Percentiles rank a stretch among this genome's conserved stretches.
These are phyloP conservation scores for Penicillium sp. DNA, from an alignment of 2,329 filamentous ascomycete species.

Conservation along the genomic window DNA sequence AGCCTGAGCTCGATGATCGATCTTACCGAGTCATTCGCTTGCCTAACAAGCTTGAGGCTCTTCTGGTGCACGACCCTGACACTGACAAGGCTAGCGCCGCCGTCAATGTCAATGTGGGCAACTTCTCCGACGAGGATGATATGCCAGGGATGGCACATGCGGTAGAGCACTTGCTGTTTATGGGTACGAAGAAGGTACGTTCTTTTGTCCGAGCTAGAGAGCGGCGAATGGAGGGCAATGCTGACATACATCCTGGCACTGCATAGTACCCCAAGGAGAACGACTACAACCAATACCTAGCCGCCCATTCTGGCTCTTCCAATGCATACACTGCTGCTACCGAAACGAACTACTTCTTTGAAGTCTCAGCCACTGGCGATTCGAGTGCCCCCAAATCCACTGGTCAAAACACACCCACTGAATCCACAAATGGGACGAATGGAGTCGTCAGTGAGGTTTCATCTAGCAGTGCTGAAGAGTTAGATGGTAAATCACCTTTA, in stretches of 20 bases:
- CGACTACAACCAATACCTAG: constrained; percentile 90
- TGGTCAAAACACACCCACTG: constrained; percentile 26
- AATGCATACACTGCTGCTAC: constrained; percentile 94
- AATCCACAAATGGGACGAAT: constrained; percentile 26
- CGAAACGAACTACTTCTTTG: constrained; percentile 97
- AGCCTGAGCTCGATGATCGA: constrained; percentile 79
- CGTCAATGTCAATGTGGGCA: constrained; percentile 92
- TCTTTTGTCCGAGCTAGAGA: neutral
- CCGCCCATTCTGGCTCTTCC: constrained; percentile 82
- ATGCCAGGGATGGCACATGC: constrained; percentile 96
- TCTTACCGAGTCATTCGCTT: constrained; percentile 84
- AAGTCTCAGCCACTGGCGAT: constrained; percentile 75
- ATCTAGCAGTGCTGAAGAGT: constrained; percentile 21
- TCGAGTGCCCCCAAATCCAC: constrained; percentile 33
- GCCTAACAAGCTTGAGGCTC: constrained; percentile 80
- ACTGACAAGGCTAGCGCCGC: constrained; percentile 97
- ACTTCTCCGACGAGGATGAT: constrained; percentile 85
- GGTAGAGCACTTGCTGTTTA: constrained; percentile 94
- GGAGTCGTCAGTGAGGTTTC: constrained; percentile 11
- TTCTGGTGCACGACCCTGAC: constrained; percentile 89
- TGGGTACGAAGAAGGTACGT: constrained; percentile 89
- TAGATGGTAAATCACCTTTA: constrained; percentile 55
- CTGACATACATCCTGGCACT: constrained; percentile 9
- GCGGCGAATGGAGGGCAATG: neutral
- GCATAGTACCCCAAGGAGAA: constrained; percentile 83